Percentiles rank a stretch among this genome's conserved stretches.
phyloP scores from a whole-genome alignment of 345 rosid genomes.

The Salix exigua region DNA sequence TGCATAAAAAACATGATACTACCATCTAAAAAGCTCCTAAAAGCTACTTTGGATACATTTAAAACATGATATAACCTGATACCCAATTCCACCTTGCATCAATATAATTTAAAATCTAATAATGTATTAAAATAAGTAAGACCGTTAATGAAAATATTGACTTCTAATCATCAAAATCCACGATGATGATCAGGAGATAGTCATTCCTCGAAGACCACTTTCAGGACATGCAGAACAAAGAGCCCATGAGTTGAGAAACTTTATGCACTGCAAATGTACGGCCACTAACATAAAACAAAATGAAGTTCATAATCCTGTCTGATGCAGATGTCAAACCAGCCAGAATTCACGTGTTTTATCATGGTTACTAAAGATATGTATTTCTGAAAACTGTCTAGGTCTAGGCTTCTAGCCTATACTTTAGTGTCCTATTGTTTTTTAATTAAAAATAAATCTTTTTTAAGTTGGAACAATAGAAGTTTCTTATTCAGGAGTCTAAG shows the following conservation, averaged over 20 bases:
- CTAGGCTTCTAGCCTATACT: too few species aligned
- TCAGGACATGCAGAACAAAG: not conserved
- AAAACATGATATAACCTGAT: not conserved
- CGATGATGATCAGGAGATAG: not conserved
- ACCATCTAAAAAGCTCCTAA: not conserved
- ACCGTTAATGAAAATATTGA: not conserved
- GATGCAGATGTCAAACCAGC: not conserved
- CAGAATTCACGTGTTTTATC: not conserved
- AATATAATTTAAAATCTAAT: not conserved
- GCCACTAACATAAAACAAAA: not conserved
- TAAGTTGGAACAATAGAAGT: not conserved
- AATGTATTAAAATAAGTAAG: not conserved
- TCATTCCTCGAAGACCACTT: not conserved
- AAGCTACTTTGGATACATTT: not conserved
- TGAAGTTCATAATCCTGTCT: not conserved
- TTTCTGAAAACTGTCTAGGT: too few species aligned
- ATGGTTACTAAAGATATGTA: too few species aligned
- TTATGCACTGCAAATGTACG: not conserved
- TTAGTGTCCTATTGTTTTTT: not conserved
- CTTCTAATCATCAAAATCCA: not conserved
- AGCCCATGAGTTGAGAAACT: not conserved
- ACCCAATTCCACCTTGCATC: not conserved
- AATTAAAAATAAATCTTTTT: not conserved
- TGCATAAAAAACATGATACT: not conserved
- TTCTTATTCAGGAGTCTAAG: not conserved